Conservation (phyloP, 495 filamentous ascomycete genomes). For the Lophium mytilinum region DNA sequence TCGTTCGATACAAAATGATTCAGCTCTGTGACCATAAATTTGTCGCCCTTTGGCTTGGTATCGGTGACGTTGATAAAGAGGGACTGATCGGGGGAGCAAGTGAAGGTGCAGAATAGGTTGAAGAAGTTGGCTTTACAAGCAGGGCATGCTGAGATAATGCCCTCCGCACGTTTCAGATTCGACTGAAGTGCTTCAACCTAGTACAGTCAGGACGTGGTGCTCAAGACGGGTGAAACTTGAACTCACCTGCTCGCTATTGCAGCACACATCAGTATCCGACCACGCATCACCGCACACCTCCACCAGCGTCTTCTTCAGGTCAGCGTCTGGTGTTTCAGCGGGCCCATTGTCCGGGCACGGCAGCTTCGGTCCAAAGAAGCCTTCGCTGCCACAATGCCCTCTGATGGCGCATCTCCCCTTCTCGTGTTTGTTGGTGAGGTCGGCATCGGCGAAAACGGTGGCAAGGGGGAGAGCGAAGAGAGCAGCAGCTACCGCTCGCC, state of each 20-base stretch:
- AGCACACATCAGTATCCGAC: slow-evolving; percentile 76
- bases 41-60: slow-evolving; percentile 55
- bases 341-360: slow-evolving; percentile 90
- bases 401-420: slow-evolving; percentile 83
- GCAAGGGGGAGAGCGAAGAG: slow-evolving; percentile 11
- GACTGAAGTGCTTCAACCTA: slow-evolving; percentile 68
- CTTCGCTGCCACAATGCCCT: slow-evolving; percentile 82
- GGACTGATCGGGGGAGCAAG: slow-evolving; percentile 93
- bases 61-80: slow-evolving; percentile 90
- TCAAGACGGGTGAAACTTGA: background rate
- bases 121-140: slow-evolving; percentile 97
- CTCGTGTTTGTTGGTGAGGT: slow-evolving; percentile 63
- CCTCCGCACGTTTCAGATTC: slow-evolving; percentile 79
- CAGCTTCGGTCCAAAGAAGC: slow-evolving; percentile 76
- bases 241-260: slow-evolving; percentile 66
- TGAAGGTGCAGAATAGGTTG: slow-evolving; percentile 95
- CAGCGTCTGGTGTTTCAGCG: slow-evolving; percentile 62
- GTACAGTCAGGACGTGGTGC: background rate
- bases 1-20: slow-evolving; percentile 82
- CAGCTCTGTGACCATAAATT: slow-evolving; percentile 72
- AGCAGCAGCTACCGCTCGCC: slow-evolving; percentile 14
- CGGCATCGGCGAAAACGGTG: slow-evolving; percentile 13
- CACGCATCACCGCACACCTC: slow-evolving; percentile 80
- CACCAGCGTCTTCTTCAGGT: slow-evolving; percentile 67
- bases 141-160: slow-evolving; percentile 84